Evolutionary conservation across 2,329 filamentous ascomycete genomes (phyloP), one percentile per base, ranked within the genome.

Genomic region (Ascochyta rabiei): DNA sequence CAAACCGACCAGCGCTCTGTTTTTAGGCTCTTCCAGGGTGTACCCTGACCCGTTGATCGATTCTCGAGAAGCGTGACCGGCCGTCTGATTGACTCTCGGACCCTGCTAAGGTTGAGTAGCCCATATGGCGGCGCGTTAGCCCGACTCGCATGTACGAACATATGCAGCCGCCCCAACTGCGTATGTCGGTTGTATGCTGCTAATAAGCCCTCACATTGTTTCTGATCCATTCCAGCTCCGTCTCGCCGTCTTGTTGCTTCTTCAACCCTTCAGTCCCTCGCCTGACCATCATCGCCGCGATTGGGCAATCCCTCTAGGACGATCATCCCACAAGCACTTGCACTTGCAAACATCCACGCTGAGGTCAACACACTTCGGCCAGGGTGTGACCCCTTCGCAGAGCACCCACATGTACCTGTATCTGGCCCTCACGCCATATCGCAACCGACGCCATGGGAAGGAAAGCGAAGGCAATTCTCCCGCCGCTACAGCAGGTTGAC

Each of bases 401-500:
- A 45, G 35, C 53, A 48, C 48, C 47, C 51, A 44, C 48, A 47
- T 57, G 59, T 57, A 35, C 59, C 54, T 56, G 50, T 42, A 40
- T 23, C 28, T 24, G 41, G 53, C 34, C 42, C 16, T 45, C 43
- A 23, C 54, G 58, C 61, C 54, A 44, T 56, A 53, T 54, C 46
- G 53, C 48, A 50, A 48, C 61, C 63, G 55, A 33, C 51, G 60
- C 64, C 63, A 74, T 74, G 69, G 66, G 51, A 57, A 66, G 55
- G 48, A 72, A 60, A 61, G 53, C 54, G 46, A 70, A 55, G 59
- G 56, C 53, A 33, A 46, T 56, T 43, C 56, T 37, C 50, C 52
- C 69, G 61, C 61, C 63, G 44, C 60, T 74, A 48, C 68, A 67
- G 53, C 68, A 75, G 60, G 72, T 74, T 52, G 75, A 79, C 51